Conservation (phyloP, 2,329 filamentous ascomycete species). For the Pseudogymnoascus sp. region DNA sequence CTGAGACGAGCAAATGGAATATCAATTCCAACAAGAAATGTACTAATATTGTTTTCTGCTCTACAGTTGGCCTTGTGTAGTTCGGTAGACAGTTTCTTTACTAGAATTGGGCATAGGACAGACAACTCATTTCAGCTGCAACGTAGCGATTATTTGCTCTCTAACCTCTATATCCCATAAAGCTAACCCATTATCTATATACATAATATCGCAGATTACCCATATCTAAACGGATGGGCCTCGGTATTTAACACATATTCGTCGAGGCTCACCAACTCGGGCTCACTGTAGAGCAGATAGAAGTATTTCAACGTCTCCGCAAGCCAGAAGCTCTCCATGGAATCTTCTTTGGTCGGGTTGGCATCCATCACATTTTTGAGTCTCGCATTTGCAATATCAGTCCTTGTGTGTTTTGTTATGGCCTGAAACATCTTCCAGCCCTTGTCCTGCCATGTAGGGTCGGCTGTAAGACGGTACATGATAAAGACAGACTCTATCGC, state of each 20-base stretch:
- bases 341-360: slow-evolving; percentile 35
- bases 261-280: slow-evolving; percentile 50
- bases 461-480: slow-evolving; percentile 36
- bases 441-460: slow-evolving; percentile 32
- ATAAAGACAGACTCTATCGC: slow-evolving; percentile 63
- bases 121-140: neutral
- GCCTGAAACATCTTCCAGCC: slow-evolving; percentile 44
- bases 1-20: neutral
- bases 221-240: slow-evolving; percentile 26
- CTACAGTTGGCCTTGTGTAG: neutral
- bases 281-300: slow-evolving; percentile 46
- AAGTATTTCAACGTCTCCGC: slow-evolving; percentile 60
- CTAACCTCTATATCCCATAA: neutral
- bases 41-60: neutral
- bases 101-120: neutral
- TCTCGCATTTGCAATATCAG: slow-evolving; percentile 37
- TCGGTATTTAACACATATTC: slow-evolving; percentile 45
- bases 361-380: slow-evolving; percentile 33
- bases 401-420: slow-evolving; percentile 37
- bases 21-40: neutral
- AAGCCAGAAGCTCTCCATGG: slow-evolving; percentile 50
- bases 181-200: neutral
- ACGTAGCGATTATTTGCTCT: too few species aligned
- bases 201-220: neutral
- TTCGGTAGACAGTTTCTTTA: neutral